Evolutionary conservation across 306 rosid species (phyloP).

Genomic region (Prunus armeniaca): DNA sequence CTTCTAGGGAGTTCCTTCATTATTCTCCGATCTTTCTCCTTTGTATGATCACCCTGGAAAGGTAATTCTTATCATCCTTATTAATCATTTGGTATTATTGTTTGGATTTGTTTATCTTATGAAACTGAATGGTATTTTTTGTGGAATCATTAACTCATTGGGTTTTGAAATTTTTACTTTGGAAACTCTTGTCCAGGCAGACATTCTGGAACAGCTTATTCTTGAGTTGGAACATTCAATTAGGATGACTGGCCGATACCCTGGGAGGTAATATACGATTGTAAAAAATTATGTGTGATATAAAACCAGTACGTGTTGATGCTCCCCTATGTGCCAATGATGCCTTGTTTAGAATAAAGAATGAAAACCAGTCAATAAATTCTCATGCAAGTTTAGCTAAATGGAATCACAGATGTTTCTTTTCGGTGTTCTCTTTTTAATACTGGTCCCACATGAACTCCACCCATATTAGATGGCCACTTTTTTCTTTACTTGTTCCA

Average conservation of each 20-base stretch:
- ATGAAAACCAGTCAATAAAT: no score
- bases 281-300: background rate
- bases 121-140: conserved; percentile 1
- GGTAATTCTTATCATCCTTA: conserved; percentile 46
- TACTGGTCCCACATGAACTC: no score
- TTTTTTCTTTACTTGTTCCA: no score
- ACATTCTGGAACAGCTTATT: conserved; percentile 85
- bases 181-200: conserved; percentile 59
- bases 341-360: no score
- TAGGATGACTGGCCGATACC: conserved; percentile 54
- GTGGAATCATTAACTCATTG: conserved; percentile 4
- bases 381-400: no score
- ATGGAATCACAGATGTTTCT: no score
- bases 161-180: conserved; percentile 20
- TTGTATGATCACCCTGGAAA: conserved; percentile 88
- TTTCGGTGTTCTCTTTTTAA: no score
- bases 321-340: no score
- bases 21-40: conserved; percentile 93
- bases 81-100: conserved; percentile 3
- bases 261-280: conserved; percentile 60
- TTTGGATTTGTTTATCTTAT: conserved; percentile 3
- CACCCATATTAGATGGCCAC: no score
- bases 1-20: conserved; percentile 93
- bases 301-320: background rate
- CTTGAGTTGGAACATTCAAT: conserved; percentile 77